Conservation (phyloP, 2,329 filamentous ascomycete species). For the Diaporthe citriasiana region DNA sequence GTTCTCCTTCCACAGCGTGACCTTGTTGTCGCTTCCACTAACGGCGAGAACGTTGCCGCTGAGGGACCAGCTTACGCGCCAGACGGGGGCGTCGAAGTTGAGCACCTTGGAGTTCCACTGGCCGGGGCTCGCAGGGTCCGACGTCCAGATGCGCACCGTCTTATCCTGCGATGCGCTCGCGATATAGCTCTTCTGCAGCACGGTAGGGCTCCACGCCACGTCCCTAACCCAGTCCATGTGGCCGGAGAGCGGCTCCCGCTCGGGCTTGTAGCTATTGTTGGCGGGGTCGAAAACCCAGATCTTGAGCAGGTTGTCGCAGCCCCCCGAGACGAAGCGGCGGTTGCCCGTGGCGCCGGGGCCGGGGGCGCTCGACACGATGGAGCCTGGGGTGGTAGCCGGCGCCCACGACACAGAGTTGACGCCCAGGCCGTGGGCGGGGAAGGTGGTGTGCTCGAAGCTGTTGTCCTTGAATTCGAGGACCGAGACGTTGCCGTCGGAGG, state of each 20-base stretch:
- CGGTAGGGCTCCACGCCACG: conserved; percentile 96
- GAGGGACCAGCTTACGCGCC: conserved; percentile 98
- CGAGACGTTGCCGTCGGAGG: conserved; percentile 91
- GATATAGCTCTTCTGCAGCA: conserved; percentile 96
- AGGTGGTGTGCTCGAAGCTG: conserved; percentile 89
- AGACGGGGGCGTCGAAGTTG: conserved; percentile 89
- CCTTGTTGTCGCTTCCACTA: conserved; percentile 94
- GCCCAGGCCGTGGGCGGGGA: conserved; percentile 92
- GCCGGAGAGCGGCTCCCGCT: conserved; percentile 77
- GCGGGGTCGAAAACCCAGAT: conserved; percentile 86
- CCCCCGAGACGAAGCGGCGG: conserved; percentile 92
- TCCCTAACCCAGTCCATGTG: conserved; percentile 98
- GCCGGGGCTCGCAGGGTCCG: conserved; percentile 73
- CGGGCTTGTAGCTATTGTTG: conserved; percentile 73
- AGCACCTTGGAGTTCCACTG: conserved; percentile 90
- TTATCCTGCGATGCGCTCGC: conserved; percentile 96
- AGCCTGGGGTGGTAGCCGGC: conserved; percentile 85
- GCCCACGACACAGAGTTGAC: conserved; percentile 98
- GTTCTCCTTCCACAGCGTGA: conserved; percentile 98
- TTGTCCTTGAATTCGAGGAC: conserved; percentile 98
- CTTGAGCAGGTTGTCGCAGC: conserved; percentile 93
- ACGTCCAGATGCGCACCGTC: conserved; percentile 97
- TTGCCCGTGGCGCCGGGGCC: conserved; percentile 73
- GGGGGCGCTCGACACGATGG: conserved; percentile 81
- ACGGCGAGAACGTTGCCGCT: conserved; percentile 97